phyloP scores from a whole-genome alignment of 1,284 basidiomycete species.

The Ceratobasidium sp. region DNA sequence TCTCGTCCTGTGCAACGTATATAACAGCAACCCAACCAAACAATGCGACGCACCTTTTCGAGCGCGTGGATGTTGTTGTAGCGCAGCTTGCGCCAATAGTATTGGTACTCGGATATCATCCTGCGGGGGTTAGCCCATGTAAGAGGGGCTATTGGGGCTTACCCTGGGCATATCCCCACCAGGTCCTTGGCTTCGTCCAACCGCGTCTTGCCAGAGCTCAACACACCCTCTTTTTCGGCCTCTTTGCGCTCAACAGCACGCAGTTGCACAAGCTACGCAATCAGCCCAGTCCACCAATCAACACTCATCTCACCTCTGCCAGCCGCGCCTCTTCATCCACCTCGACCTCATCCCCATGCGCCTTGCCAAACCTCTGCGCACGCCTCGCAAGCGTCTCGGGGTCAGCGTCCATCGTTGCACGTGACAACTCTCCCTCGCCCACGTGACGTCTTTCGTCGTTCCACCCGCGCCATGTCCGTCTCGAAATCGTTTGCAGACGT shows the following conservation, averaged over 20 bases:
- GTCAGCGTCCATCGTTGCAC: slow-evolving; percentile 32
- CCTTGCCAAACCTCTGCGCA: slow-evolving; percentile 29
- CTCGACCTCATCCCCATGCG: not conserved
- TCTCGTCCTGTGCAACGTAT: slow-evolving; percentile 18
- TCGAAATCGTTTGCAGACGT: slow-evolving; percentile 34
- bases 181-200: slow-evolving; percentile 34
- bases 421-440: too few relatives aligned
- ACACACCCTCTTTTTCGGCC: slow-evolving; percentile 11
- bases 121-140: slow-evolving; percentile 10
- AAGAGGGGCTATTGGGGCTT: not conserved
- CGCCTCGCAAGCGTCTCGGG: slow-evolving; percentile 19
- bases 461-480: slow-evolving; percentile 51
- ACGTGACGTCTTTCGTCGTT: not conserved
- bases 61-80: slow-evolving; percentile 31
- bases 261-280: slow-evolving; percentile 19
- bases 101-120: slow-evolving; percentile 38
- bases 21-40: slow-evolving; percentile 4
- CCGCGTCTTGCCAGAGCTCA: slow-evolving; percentile 21
- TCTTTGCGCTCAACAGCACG: slow-evolving; percentile 22
- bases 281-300: not conserved
- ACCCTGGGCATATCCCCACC: slow-evolving; percentile 33
- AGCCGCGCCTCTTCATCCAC: slow-evolving; percentile 28
- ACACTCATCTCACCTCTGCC: not conserved
- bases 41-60: slow-evolving; percentile 21
- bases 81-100: slow-evolving; percentile 29